Evolutionary conservation across 2,329 filamentous ascomycete species (phyloP).

Genomic region (Cordyceps cicadae): DNA sequence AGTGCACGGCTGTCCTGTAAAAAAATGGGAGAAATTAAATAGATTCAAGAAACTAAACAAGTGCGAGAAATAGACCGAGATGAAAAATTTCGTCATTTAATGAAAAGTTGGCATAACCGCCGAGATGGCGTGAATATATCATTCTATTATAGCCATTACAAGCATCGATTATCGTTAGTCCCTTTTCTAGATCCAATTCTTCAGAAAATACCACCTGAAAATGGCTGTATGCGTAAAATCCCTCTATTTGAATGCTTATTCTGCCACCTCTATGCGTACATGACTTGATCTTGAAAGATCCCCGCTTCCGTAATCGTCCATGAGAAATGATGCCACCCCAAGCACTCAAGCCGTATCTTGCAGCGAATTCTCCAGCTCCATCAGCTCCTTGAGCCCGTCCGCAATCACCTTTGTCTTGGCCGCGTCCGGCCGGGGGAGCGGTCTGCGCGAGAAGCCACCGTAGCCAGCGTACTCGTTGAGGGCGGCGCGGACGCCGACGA

Average conservation of each 20-base stretch:
- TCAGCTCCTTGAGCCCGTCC: slow-evolving; percentile 17
- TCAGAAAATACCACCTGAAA: background rate
- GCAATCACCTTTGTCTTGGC: slow-evolving; percentile 14
- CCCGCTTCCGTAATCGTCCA: too few relatives aligned
- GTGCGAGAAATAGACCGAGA: background rate
- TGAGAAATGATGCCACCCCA: background rate
- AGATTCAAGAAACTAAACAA: slow-evolving; percentile 6
- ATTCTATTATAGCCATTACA: background rate
- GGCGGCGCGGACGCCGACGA: slow-evolving; percentile 63
- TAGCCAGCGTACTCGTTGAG: slow-evolving; percentile 61
- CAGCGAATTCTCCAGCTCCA: slow-evolving; percentile 16
- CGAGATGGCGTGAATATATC: background rate
- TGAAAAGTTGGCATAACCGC: background rate
- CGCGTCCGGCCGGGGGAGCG: slow-evolving; percentile 18
- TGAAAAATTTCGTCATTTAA: too few relatives aligned
- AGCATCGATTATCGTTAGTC: background rate
- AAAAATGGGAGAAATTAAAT: background rate
- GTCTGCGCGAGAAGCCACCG: slow-evolving; percentile 40
- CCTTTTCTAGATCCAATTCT: background rate
- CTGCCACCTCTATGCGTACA: too few relatives aligned
- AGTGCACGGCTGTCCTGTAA: slow-evolving; percentile 26
- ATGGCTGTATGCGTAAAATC: too few relatives aligned
- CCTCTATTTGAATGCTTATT: too few relatives aligned
- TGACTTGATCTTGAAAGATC: too few relatives aligned
- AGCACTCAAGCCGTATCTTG: background rate